Evolutionary conservation across 257 asterid genomes (phyloP), one percentile per base, ranked within the genome.

Genomic region (Solanum okadae): DNA sequence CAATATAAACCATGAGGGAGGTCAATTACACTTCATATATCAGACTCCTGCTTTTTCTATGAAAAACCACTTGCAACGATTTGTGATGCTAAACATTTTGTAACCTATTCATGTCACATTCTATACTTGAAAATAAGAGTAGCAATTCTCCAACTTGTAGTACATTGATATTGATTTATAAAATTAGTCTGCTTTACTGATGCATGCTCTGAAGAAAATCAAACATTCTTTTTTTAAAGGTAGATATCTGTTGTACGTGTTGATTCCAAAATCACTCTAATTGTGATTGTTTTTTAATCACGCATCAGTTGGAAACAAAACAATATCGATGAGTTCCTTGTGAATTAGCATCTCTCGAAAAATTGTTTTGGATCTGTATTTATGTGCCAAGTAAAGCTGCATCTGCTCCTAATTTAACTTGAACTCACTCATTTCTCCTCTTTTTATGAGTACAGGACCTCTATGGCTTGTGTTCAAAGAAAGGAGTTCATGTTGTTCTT

Each of bases 401-500:
- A 18, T 33, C 44, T 72, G 27, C 79, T 72, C 27, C 44, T 31
- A 72, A 33, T 10, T 8, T 73, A 15, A 34, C 52, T 42, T 72
- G 22, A 29, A 52, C 70, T 82, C 29, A 29, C 29, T 81, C 63
- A 10, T 82, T 46, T 82, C 86, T 82, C 40, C 76, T 25, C 31
- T 16, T 85, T 23, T 68, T 15, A 15, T 88, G 56, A 73, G 33
- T 88, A 37, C 95, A 97, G 99, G 96, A 96, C 72, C 94, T 97
- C 68, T 91, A 93, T 90, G 94, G 88, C 85, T 89, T 96, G 94
- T 89, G 96, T 89, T 92, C 94, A 75, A 93, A 90, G 86, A 93
- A 91, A 90, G 98, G 98, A 82, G 98, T 95, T 89, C 90, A 92
- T 87, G 94, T 97, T 34, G 99, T 97, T 73, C 99, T 97, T 88